These are phyloP conservation scores for Apiospora phragmitis DNA, from an alignment of 2,329 filamentous ascomycete genomes.

Conservation along the genomic window DNA sequence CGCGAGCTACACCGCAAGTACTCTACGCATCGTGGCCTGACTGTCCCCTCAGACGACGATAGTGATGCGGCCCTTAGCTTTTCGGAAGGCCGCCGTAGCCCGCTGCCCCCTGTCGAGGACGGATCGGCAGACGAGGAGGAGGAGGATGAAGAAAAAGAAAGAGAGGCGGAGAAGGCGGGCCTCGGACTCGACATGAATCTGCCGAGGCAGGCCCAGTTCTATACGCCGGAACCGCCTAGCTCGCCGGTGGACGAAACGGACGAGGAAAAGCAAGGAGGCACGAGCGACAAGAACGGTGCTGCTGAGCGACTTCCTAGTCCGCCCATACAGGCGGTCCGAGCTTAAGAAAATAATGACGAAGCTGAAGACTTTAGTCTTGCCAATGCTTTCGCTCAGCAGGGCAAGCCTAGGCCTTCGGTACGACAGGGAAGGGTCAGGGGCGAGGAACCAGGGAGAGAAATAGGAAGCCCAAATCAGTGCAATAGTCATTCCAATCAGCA, in stretches of 20 bases:
- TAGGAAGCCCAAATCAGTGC: background rate
- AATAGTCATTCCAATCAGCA: background rate
- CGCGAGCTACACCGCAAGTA: slow-evolving; percentile 62
- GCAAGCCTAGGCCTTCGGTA: background rate
- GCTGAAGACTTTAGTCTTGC: background rate
- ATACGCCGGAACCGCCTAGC: slow-evolving; percentile 42
- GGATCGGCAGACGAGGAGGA: slow-evolving; percentile 31
- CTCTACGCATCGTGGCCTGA: slow-evolving; percentile 47
- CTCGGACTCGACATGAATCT: slow-evolving; percentile 13
- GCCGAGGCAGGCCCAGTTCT: slow-evolving; percentile 37
- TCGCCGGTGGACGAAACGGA: slow-evolving; percentile 28
- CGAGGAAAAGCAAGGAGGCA: slow-evolving; percentile 21
- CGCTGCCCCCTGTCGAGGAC: slow-evolving; percentile 52
- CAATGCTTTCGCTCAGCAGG: no score
- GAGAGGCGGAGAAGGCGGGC: background rate
- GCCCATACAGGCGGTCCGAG: slow-evolving; percentile 34
- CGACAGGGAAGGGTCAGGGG: background rate
- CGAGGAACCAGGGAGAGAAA: background rate
- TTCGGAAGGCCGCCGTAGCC: slow-evolving; percentile 58
- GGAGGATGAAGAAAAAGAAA: slow-evolving; percentile 31
- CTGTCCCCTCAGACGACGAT: slow-evolving; percentile 56
- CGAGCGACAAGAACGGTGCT: slow-evolving; percentile 20
- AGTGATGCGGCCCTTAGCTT: slow-evolving; percentile 62
- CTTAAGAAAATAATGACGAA: slow-evolving; percentile 20
- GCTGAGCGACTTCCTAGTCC: slow-evolving; percentile 33